Percentiles rank a stretch among this genome's conserved stretches.
These are phyloP conservation scores for Acrocalymma vagum DNA, from an alignment of 2,329 filamentous ascomycete species.

Conservation along the genomic window DNA sequence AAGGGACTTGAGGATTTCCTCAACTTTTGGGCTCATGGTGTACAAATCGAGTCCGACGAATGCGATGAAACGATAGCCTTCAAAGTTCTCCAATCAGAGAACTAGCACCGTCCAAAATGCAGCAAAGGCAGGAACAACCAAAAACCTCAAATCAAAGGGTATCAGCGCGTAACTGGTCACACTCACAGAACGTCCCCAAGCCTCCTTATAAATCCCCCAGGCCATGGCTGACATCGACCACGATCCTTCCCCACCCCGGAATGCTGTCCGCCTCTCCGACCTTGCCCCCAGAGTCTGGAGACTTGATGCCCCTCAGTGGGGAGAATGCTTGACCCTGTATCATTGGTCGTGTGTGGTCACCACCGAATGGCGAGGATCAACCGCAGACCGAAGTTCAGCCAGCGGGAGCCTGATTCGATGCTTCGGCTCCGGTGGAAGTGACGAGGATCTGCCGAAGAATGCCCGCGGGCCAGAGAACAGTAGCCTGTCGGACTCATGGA, in stretches of 20 bases:
- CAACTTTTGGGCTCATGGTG: constrained; percentile 34
- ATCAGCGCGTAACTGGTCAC: constrained; percentile 6
- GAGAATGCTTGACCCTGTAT: constrained; percentile 13
- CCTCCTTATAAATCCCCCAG: constrained; percentile 12
- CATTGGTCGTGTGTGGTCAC: constrained; percentile 17
- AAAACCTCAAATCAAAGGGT: constrained; percentile 6
- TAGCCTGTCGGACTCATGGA: constrained; percentile 11
- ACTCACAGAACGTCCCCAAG: background rate
- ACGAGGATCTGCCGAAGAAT: constrained; percentile 7
- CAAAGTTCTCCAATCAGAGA: too few relatives aligned
- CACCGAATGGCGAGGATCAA: constrained; percentile 10
- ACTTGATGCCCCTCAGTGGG: constrained; percentile 17
- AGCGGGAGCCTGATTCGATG: constrained; percentile 14
- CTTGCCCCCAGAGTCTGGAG: constrained; percentile 5
- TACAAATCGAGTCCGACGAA: background rate
- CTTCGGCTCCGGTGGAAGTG: constrained; percentile 1
- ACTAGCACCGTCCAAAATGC: background rate
- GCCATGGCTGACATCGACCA: background rate
- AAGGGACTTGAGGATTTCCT: constrained; percentile 39
- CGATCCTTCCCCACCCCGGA: constrained; percentile 10
- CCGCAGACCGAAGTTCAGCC: constrained; percentile 29
- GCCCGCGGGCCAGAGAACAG: constrained; percentile 9
- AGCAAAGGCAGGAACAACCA: background rate
- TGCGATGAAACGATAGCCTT: background rate
- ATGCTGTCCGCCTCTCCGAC: constrained; percentile 24